A percentile compares a stretch with the other conserved stretches of the same genome.
These are phyloP conservation scores for Colletotrichum incanum DNA, from an alignment of 2,329 filamentous ascomycete genomes.

Conservation along the genomic window DNA sequence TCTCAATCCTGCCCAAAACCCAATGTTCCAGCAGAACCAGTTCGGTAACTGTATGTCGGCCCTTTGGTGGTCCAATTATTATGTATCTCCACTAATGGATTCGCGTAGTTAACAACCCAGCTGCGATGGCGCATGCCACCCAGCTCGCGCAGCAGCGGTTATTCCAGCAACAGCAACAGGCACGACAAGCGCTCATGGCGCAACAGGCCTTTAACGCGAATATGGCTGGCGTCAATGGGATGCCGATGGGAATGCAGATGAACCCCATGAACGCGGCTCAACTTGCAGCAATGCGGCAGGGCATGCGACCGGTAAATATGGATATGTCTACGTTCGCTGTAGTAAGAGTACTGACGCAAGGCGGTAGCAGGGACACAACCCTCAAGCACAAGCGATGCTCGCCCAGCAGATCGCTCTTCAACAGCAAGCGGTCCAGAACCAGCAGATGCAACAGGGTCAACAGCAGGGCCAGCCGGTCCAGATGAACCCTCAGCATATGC, in stretches of 20 bases:
- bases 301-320: conserved; percentile 60
- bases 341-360: not conserved
- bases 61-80: not conserved
- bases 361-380: conserved; percentile 43
- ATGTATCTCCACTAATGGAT: conserved; percentile 14
- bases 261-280: conserved; percentile 66
- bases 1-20: conserved; percentile 73
- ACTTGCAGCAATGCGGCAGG: conserved; percentile 65
- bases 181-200: conserved; percentile 67
- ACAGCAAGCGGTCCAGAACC: conserved; percentile 55
- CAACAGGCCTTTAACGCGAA: conserved; percentile 67
- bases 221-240: conserved; percentile 62
- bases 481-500: conserved; percentile 65
- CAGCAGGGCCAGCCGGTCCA: conserved; percentile 64
- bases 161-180: conserved; percentile 69
- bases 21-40: conserved; percentile 72
- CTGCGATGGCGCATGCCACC: conserved; percentile 56
- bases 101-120: conserved; percentile 54
- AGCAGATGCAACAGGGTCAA: conserved; percentile 58
- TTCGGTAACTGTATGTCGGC: conserved; percentile 46
- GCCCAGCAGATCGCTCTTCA: conserved; percentile 65
- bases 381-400: conserved; percentile 57
- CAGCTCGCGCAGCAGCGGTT: conserved; percentile 70
- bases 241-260: conserved; percentile 69
- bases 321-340: not conserved